Evolutionary conservation across 2,329 filamentous ascomycete genomes (phyloP).

Genomic region (Akanthomyces lecanii): DNA sequence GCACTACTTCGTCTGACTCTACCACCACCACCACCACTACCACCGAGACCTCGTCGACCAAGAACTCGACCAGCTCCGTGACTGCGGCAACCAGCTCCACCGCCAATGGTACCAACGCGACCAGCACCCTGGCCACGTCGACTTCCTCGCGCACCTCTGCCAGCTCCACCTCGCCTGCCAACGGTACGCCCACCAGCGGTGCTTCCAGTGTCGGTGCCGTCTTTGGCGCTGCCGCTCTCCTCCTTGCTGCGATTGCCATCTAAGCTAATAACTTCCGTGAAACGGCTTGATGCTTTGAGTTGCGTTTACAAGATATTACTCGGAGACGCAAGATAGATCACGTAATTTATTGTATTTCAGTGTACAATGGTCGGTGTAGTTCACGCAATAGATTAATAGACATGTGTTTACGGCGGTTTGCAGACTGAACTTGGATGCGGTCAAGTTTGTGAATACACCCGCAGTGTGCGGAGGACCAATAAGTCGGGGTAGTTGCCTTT

Average conservation of each 20-base stretch:
- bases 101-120: conserved; percentile 19
- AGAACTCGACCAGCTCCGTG: conserved; percentile 11
- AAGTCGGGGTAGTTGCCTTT: too few species aligned
- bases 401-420: neutral
- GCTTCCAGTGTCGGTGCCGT: conserved; percentile 21
- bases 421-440: neutral
- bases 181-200: conserved; percentile 18
- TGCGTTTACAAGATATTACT: neutral
- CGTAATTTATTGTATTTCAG: neutral
- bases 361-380: neutral
- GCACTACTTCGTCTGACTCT: conserved; percentile 24
- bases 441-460: too few species aligned
- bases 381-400: neutral
- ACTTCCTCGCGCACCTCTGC: conserved; percentile 19
- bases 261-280: neutral
- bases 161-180: neutral
- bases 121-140: conserved; percentile 21
- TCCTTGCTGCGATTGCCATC: conserved; percentile 8
- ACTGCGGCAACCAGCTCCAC: conserved; percentile 16
- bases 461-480: too few species aligned
- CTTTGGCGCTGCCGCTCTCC: conserved; percentile 15
- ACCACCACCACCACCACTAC: conserved; percentile 19
- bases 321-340: neutral
- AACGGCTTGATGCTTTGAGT: neutral
- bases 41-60: conserved; percentile 19